Evolutionary conservation across 1,284 basidiomycete genomes (phyloP).

Genomic region (Ganoderma lingzhi): DNA sequence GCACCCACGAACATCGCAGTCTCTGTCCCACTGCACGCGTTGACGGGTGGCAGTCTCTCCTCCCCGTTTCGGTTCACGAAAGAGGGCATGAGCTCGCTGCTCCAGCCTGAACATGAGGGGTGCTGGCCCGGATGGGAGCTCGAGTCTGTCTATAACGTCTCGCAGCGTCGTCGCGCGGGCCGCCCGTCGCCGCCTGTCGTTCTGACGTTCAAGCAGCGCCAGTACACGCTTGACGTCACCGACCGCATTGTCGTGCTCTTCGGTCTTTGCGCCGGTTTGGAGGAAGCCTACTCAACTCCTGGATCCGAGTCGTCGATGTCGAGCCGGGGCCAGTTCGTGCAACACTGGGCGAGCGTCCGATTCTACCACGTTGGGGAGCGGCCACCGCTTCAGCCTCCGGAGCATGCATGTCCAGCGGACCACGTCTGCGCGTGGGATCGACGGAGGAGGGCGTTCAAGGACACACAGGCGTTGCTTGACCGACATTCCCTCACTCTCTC

Average conservation of each 20-base stretch:
- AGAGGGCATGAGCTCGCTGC: not conserved
- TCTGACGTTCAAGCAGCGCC: not conserved
- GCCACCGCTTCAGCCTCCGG: not conserved
- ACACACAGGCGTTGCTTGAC: not conserved
- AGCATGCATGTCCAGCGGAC: not conserved
- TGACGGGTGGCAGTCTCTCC: not conserved
- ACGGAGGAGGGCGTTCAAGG: not conserved
- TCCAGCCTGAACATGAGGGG: not conserved
- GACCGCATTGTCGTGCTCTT: slow-evolving; percentile 7
- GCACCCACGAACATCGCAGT: not conserved
- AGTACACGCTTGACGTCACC: not conserved
- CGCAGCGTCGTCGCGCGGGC: not conserved
- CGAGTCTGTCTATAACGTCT: not conserved
- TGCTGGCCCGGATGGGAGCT: not conserved
- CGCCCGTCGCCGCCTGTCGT: not conserved
- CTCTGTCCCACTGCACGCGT: not conserved
- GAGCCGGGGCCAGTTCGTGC: not conserved
- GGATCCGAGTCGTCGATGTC: not conserved
- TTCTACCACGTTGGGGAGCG: slow-evolving; percentile 1
- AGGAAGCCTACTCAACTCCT: not conserved
- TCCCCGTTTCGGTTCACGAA: not conserved
- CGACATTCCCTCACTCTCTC: not conserved
- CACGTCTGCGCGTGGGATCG: not conserved
- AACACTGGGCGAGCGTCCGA: not conserved
- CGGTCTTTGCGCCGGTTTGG: not conserved